phyloP scores from a whole-genome alignment of 2,329 filamentous ascomycete genomes.

The Seiridium cupressi region DNA sequence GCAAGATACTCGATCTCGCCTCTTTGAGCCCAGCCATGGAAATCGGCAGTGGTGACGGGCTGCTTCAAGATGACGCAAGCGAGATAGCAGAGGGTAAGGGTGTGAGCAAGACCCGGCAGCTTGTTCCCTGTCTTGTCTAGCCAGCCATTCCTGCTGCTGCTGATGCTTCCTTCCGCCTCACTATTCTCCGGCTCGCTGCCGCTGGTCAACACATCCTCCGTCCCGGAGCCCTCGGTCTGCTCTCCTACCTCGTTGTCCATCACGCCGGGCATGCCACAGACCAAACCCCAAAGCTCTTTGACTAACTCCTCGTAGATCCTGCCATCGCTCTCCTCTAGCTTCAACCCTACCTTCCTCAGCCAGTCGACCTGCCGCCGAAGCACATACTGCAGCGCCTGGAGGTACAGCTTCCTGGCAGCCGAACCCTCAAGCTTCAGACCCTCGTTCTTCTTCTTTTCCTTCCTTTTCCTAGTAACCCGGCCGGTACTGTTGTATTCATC shows the following conservation, averaged over 20 bases:
- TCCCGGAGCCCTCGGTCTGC: constrained; percentile 14
- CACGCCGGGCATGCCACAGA: constrained; percentile 51
- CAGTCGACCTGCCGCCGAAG: constrained; percentile 78
- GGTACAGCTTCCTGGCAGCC: constrained; percentile 72
- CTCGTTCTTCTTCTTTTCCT: constrained; percentile 52
- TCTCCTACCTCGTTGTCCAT: constrained; percentile 30
- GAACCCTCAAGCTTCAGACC: constrained; percentile 61
- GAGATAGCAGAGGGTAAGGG: constrained; percentile 76
- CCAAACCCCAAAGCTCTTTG: constrained; percentile 79
- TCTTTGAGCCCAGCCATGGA: constrained; percentile 65
- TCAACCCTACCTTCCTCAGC: constrained; percentile 68
- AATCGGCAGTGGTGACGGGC: constrained; percentile 72
- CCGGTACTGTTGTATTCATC: constrained; percentile 67
- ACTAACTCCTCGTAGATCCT: constrained; percentile 75
- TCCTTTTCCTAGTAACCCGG: constrained; percentile 53
- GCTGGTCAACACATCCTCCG: constrained; percentile 16
- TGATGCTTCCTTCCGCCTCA: constrained; percentile 18
- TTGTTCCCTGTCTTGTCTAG: constrained; percentile 42
- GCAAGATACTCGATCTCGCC: constrained; percentile 71
- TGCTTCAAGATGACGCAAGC: constrained; percentile 72
- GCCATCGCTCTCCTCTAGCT: constrained; percentile 62
- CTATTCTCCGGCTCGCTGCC: constrained; percentile 39
- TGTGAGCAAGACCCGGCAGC: constrained; percentile 70
- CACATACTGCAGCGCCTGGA: constrained; percentile 82
- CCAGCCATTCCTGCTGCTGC: constrained; percentile 36